Percentiles rank a stretch among this genome's conserved stretches.
Evolutionary conservation across 2,329 filamentous ascomycete species (phyloP).

Genomic region (Blastomyces silverae): DNA sequence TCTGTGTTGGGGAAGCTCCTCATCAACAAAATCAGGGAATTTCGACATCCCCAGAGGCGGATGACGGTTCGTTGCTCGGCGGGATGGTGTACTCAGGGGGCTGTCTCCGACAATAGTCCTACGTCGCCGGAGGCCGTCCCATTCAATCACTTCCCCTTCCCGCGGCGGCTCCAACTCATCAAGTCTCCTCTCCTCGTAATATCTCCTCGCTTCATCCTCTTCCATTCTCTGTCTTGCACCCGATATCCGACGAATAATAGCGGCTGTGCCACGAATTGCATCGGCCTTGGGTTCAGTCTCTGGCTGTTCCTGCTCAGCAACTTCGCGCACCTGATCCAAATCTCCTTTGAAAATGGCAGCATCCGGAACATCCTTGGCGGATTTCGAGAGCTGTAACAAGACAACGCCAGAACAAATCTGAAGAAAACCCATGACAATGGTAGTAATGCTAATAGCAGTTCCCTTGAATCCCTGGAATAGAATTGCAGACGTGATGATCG

Average conservation of each 20-base stretch:
- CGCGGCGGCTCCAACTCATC: conserved; percentile 67
- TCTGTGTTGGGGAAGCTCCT: conserved; percentile 42
- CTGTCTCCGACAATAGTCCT: conserved; percentile 50
- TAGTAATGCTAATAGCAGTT: conserved; percentile 69
- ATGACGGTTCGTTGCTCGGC: conserved; percentile 50
- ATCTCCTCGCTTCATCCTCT: conserved; percentile 66
- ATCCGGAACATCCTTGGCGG: conserved; percentile 93
- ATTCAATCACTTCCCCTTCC: conserved; percentile 78
- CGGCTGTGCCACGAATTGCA: conserved; percentile 83
- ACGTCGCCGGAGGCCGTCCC: conserved; percentile 80
- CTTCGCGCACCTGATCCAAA: conserved; percentile 88
- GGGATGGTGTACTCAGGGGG: conserved; percentile 32
- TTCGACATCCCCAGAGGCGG: conserved; percentile 82
- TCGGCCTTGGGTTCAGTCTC: conserved; percentile 95
- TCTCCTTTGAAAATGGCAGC: conserved; percentile 86
- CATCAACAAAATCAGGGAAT: conserved; percentile 63
- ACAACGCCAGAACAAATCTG: conserved; percentile 91
- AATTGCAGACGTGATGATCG: conserved; percentile 87
- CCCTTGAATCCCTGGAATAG: conserved; percentile 93
- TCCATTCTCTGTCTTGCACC: conserved; percentile 69
- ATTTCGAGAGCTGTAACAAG: conserved; percentile 91
- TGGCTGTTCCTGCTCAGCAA: conserved; percentile 91
- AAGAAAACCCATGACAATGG: conserved; percentile 87
- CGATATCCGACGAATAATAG: conserved; percentile 78
- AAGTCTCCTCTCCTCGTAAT: conserved; percentile 68